Evolutionary conservation across 2,329 filamentous ascomycete species (phyloP), one percentile per base, ranked within the genome.

Genomic region (Chaetomiaceae sp.): DNA sequence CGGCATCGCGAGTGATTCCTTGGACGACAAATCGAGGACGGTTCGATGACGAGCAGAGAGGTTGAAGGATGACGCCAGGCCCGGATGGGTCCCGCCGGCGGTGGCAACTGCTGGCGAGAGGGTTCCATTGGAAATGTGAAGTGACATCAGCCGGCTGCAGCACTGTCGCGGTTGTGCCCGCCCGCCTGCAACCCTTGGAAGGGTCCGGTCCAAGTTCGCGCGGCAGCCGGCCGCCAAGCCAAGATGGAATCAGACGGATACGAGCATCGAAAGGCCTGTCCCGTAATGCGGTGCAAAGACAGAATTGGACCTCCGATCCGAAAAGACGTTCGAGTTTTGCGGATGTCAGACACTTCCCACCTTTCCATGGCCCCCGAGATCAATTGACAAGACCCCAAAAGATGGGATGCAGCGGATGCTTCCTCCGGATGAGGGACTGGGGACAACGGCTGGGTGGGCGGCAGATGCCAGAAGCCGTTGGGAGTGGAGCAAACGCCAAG

Each of bases 181-280:
- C 31, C 40, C 33, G 31, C 48, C 36, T 48, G 31, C 34, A 22
- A 42, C 27, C 37, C 19, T 22, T 39, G n/a, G 37, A n/a, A n/a
- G n/a, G n/a, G n/a, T 33, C 20, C 20, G 14, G 37, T 25, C 34
- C 31, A n/a, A n/a, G n/a, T 31, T 23, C 12, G 38, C 14, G 20
- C 47, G n/a, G n/a, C n/a, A 27, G 37, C 19, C 19, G 12, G 25
- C 37, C 38, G 17, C 11, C n/a, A 22, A 36, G 38, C 44, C 38
- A 19, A 20, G 27, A n/a, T n/a, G n/a, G n/a, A 42, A 36, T 34
- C 23, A 22, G 52, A 39, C 55, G 55, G 55, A 57, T 57, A 57
- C 55, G 55, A 55, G 44, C 52, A 55, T 46, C 29, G 45, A 4
- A 25, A 46, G 20, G 19, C 17, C 3, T n/a, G n/a, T n/a, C 9